These are phyloP conservation scores for Leccinum boreale DNA, from an alignment of 768 basidiomycete genomes.

Conservation along the genomic window DNA sequence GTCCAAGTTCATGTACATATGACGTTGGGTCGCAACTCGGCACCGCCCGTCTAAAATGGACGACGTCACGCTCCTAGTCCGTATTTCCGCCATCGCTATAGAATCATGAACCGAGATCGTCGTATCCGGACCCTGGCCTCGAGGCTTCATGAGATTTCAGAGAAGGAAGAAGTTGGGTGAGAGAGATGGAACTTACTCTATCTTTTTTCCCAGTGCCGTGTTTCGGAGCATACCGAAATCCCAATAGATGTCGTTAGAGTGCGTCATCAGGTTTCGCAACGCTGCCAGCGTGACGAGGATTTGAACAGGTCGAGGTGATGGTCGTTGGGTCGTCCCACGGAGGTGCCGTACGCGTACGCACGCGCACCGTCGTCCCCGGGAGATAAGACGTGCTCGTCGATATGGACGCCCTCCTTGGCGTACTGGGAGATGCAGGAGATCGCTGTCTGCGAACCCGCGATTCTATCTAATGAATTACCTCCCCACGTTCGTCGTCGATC, in stretches of 20 bases:
- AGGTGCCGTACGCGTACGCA: neutral
- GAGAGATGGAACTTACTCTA: neutral
- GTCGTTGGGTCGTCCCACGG: neutral
- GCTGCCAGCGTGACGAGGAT: neutral
- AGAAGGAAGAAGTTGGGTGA: neutral
- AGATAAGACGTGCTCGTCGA: neutral
- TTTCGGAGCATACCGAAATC: neutral
- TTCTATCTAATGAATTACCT: neutral
- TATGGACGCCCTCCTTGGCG: neutral
- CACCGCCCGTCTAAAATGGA: neutral
- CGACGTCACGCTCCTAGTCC: neutral
- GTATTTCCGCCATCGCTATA: neutral
- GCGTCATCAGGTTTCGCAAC: neutral
- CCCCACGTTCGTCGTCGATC: neutral
- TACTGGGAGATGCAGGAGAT: neutral
- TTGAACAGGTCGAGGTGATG: neutral
- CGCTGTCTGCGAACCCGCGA: neutral
- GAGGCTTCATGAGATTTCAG: neutral
- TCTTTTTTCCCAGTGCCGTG: neutral
- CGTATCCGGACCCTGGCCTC: neutral
- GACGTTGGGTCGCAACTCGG: neutral
- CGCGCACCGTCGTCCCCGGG: neutral
- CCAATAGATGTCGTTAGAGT: neutral
- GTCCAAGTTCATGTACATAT: neutral
- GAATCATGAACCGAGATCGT: neutral